These are phyloP conservation scores for Bassia scoparia DNA, from an alignment of 148 eudicot species.

Conservation along the genomic window DNA sequence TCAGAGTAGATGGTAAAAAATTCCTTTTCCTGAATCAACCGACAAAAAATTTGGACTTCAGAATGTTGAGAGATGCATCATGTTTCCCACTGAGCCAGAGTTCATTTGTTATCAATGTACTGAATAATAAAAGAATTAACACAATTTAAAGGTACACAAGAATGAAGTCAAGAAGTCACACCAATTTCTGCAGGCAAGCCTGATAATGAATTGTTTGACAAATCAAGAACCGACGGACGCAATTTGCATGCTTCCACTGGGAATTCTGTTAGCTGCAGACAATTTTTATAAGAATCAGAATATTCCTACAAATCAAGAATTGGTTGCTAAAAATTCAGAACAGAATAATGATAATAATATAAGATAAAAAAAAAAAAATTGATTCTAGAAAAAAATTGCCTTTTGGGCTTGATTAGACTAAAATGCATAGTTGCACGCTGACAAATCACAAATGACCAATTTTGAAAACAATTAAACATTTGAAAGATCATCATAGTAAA, in stretches of 20 bases:
- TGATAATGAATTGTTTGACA: slow-evolving; percentile 90
- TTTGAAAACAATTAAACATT: neutral
- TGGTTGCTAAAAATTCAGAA: slow-evolving; percentile 25
- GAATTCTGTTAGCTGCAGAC: slow-evolving; percentile 70
- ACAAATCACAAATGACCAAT: neutral
- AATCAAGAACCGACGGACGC: slow-evolving; percentile 67
- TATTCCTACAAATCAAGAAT: no score
- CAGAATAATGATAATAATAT: neutral
- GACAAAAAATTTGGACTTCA: neutral
- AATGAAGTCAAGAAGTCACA: slow-evolving; percentile 33
- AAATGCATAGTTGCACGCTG: slow-evolving; percentile 5
- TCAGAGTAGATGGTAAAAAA: neutral
- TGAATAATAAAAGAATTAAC: neutral
- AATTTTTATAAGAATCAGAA: slow-evolving; percentile 13
- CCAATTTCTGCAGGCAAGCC: slow-evolving; percentile 97
- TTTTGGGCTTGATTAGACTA: neutral
- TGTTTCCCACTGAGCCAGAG: neutral
- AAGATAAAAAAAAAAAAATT: no score
- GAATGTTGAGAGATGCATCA: neutral
- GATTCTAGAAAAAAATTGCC: neutral
- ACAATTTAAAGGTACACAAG: slow-evolving; percentile 1
- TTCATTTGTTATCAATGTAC: neutral
- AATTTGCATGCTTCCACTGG: slow-evolving; percentile 88
- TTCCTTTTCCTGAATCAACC: neutral
- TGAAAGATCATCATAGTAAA: neutral